Evolutionary conservation across 768 basidiomycete genomes (phyloP), one percentile per base, ranked within the genome.

Genomic region (Lactarius indigo): DNA sequence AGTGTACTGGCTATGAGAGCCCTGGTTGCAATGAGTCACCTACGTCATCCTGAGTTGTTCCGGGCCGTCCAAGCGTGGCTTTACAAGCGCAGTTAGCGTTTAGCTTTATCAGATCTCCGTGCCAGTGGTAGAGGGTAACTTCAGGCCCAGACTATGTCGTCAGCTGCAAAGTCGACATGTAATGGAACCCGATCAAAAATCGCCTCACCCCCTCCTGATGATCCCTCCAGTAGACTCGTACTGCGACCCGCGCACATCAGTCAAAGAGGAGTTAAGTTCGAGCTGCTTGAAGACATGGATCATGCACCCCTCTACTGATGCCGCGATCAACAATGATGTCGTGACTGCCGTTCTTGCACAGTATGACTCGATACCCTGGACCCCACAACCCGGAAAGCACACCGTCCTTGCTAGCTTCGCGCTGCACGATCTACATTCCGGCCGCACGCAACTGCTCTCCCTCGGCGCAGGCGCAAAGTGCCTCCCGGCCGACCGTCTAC

Each of bases 381-480:
- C 72, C 54, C 88, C 87, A 5, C 85, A 81, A 20, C 68, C 79
- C 8, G 78, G 79, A 1, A 83, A 90, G 68, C 90, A 82, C 76
- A 91, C 89, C 28, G 76, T 92, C 61, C 75, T 89, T 0, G 87
- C 91, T 5, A 74, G 79, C 0, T 76, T 85, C 59, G 81, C 84
- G 3, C 82, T 93, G 65, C 80, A 76, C 54, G 76, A 81, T 39
- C 17, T 69, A 9, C 58, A 64, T 31, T 72, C 75, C 9, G 69
- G 73, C 5, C 69, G 74, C 3, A 63, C 74, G 50, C 86, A 90
- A 71, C 76, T 88, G 64, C 84, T 94, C 52, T 88, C 90, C 37
- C 72, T 95, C 4, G 88, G 83, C 1, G 91, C 93, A 9, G 95
- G 96, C 13, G 89, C 90, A 3, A 96, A 96, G 78, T 94, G 91